Base-by-base conservation (phyloP, 208 protist species). In the Leishmania mexicana region DNA sequence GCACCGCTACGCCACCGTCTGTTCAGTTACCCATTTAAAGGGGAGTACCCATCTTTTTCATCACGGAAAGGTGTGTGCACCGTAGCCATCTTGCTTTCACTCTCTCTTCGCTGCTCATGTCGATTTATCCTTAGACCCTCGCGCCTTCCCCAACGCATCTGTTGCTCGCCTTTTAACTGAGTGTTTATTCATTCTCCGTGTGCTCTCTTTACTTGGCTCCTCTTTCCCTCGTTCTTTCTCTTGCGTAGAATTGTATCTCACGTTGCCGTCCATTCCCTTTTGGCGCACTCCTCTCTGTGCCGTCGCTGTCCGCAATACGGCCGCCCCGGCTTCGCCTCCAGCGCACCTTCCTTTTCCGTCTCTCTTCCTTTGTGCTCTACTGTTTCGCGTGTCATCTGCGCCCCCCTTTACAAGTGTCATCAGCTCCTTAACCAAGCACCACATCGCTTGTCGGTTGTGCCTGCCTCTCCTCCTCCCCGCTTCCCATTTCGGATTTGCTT, bases 101-200 rank as follows among this genome's bases (percentile, higher is more conserved):
- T n/a, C 45, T 49, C 38, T 73, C 74, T 15, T 53, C 74, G 54
- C 53, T 78, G 74, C 49, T 78, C 74, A 68, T 62, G 74, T 65
- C 40, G 57, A 51, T 65, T 62, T 49, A 64, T 51, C 35, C 74
- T 60, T 42, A 31, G 73, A 76, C 51, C 38, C 3, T 42, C 28
- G 31, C 3, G 17, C 53, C 54, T 49, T 65, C 57, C 21, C 74
- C 35, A 57, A 49, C 17, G 24, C 73, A 54, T 67, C 74, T 62
- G 15, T 45, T 19, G 51, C 47, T 62, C 8, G 15, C 54, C 11
- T 17, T 64, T 64, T 19, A 21, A 24, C 11, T 28, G 49, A 45
- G 49, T 64, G 28, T 60, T 21, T 24, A 31, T 31, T 6, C 51
- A 31, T 31, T 78, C 3, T 35, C 64, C 76, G 40, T 38, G 45